Base-by-base conservation (phyloP, 1,284 basidiomycete genomes). In the Boletellus sp. region DNA sequence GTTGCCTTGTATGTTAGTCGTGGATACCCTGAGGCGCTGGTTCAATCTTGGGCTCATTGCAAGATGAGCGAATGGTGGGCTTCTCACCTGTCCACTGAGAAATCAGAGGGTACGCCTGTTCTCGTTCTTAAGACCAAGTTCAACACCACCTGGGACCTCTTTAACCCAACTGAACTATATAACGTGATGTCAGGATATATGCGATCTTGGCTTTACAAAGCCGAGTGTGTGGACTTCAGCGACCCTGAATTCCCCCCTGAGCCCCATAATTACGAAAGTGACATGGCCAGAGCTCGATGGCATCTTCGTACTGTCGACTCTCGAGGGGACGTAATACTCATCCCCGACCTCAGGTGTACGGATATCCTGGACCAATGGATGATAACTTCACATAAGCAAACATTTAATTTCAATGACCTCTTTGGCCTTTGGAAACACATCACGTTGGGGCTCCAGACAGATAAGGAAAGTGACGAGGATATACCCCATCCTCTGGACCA, bases 61-160 rank as follows among this genome's bases (percentile, higher is more conserved):
- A 26, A 26, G 4, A 1, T 18, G 2, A 3, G n/a, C 4, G 16
- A 36, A 36, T 5, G 16, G 2, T 46, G 35, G 44, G 10, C 11
- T 2, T n/a, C 24, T 5, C n/a, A n/a, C 1, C 22, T 38, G 8
- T 3, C 4, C 1, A 21, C 18, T 6, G 5, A 15, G 30, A 11
- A 3, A n/a, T 8, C 6, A 10, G 13, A n/a, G 1, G n/a, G 26
- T 1, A 1, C 4, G 2, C 6, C 13, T 5, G 16, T 40, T 8
- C 38, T 47, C 2, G 46, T 47, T 4, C 30, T 47, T 3, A 47
- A 47, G 22, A 22, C 37, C 18, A 2, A n/a, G 2, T 47, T 47
- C 6, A 47, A 47, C 8, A 39, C 38, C 1, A 38, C 38, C 5
- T 47, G 46, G 46, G 16, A 32, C 15, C 24, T 21, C 15, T 47